Evolutionary conservation across 2,329 filamentous ascomycete genomes (phyloP), one percentile per base, ranked within the genome.

Genomic region (Aureobasidium leucospermi): DNA sequence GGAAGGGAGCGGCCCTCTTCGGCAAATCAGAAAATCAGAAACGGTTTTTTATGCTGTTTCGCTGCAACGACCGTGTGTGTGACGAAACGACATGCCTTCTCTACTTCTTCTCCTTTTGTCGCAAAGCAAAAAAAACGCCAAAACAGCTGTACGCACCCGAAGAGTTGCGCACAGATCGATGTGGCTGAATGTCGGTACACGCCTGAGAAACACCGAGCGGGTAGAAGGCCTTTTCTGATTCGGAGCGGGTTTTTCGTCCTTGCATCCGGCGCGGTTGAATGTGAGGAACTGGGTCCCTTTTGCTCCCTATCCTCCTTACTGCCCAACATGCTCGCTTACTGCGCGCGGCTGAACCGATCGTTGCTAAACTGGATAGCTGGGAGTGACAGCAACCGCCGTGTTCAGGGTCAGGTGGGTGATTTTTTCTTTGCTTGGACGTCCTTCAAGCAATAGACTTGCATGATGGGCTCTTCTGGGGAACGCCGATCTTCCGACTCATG

Each of bases 181-280:
- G 23, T 45, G 41, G 51, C 51, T 57, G 6, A 8, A 36, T 31
- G 10, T 15, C 45, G 45, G 28, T 10, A 55, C 38, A 31, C n/a
- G 13, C 38, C 45, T 28, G 39, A 23, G 39, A n/a, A 19, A 47
- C 38, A 46, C 42, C 42, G 32, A 38, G 10, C 38, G 28, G 41
- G 42, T 15, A 47, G 41, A 38, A 57, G 42, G 13, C 16, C n/a
- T n/a, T 46, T 1, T 57, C 53, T 57, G 53, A 47, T 57, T 47
- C 23, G 53, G 23, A 57, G 41, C 16, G 53, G 53, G 16, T 47
- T 23, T n/a, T 43, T 29, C 29, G 41, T 43, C 41, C 41, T 47
- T 47, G 42, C 53, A 57, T 57, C 53, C 53, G 53, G 16, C 49
- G 53, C 42, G 41, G 31, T 46, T 57, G 53, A 47, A 56, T 34